Percentiles rank a stretch among this genome's conserved stretches.
phyloP scores from a whole-genome alignment of 371 early-diverging fungal species.

The Umbelopsis sp. region DNA sequence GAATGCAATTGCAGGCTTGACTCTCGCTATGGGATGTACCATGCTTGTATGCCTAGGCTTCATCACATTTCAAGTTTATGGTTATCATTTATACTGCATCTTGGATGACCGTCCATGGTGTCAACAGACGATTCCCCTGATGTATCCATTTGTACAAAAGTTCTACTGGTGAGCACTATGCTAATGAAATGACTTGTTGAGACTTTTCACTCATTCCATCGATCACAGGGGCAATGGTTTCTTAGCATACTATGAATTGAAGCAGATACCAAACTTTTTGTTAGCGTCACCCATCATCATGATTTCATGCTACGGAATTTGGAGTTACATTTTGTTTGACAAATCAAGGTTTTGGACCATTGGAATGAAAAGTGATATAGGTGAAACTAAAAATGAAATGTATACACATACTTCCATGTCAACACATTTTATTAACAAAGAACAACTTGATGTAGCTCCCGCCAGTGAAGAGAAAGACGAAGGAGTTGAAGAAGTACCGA shows the following conservation, averaged over 20 bases:
- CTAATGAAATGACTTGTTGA: not conserved
- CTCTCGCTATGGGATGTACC: constrained; percentile 44
- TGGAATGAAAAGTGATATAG: constrained; percentile 32
- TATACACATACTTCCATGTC: no score
- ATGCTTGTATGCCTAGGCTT: constrained; percentile 60
- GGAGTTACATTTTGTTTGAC: constrained; percentile 58
- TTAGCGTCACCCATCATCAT: constrained; percentile 82
- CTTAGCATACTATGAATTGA: constrained; percentile 76
- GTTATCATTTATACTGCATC: constrained; percentile 67
- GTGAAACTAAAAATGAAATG: not conserved
- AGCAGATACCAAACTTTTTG: constrained; percentile 90
- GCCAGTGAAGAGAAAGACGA: not conserved
- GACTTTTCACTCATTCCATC: not conserved
- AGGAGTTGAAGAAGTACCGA: not conserved
- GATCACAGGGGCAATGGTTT: constrained; percentile 78
- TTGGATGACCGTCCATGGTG: constrained; percentile 74
- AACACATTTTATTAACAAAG: no score
- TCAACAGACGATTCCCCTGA: constrained; percentile 51
- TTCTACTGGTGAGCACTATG: constrained; percentile 75
- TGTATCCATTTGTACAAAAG: constrained; percentile 87
- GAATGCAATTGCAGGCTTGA: constrained; percentile 30
- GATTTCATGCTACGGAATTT: constrained; percentile 65
- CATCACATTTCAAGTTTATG: constrained; percentile 71
- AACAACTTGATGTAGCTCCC: not conserved
- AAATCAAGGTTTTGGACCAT: constrained; percentile 55